These are phyloP conservation scores for Solanum pinnatisectum DNA, from an alignment of 257 asterid genomes.

Conservation along the genomic window DNA sequence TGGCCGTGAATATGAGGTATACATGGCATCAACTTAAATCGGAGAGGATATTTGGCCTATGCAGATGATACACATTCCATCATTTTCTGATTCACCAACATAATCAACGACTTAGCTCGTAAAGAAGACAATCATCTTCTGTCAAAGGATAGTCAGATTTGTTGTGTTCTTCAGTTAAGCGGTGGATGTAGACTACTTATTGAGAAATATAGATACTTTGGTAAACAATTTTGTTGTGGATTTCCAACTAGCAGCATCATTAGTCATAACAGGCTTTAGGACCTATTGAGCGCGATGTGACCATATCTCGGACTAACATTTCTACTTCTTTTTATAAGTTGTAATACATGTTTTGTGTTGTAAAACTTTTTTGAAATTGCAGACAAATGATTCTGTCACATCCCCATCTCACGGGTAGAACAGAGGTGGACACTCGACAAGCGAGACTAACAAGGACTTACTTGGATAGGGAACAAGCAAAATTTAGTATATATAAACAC, in stretches of 20 bases:
- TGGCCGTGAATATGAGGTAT: neutral
- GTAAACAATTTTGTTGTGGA: neutral
- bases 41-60: neutral
- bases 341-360: neutral
- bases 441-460: neutral
- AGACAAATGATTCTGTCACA: neutral
- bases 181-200: neutral
- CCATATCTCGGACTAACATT: neutral
- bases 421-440: neutral
- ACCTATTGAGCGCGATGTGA: neutral
- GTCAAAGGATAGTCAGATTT: neutral
- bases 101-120: neutral
- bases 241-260: neutral
- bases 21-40: neutral
- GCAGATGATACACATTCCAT: neutral
- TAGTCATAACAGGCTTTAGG: neutral
- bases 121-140: neutral
- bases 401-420: neutral
- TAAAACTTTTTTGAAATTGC: neutral
- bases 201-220: neutral
- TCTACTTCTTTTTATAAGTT: neutral
- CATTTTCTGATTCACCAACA: neutral
- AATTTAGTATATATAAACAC: neutral
- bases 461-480: neutral
- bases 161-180: neutral